Evolutionary conservation across 345 rosid genomes (phyloP).

Genomic region (Brassica carinata): DNA sequence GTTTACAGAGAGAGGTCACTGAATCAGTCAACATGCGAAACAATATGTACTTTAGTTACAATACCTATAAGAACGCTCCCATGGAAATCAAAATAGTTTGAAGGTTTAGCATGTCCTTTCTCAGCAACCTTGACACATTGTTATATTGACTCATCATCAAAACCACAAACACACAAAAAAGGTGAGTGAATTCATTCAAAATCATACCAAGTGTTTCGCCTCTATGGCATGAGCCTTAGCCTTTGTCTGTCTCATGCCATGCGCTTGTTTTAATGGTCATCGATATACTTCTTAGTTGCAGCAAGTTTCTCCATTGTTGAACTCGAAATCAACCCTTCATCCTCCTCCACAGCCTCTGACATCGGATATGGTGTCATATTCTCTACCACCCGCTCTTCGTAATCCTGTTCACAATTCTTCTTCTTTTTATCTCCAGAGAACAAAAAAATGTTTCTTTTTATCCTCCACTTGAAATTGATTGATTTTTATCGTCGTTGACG

Average conservation of each 20-base stretch:
- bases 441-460: background rate
- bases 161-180: background rate
- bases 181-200: background rate
- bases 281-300: constrained; percentile 87
- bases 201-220: background rate
- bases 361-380: background rate
- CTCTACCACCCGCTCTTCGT: constrained; percentile 23
- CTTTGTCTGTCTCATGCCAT: constrained; percentile 56
- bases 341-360: constrained; percentile 46
- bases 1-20: background rate
- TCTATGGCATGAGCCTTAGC: background rate
- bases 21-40: background rate
- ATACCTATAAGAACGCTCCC: background rate
- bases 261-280: constrained; percentile 79
- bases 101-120: background rate
- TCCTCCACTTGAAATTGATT: too few relatives aligned
- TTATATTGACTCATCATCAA: background rate
- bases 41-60: too few relatives aligned
- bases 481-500: too few relatives aligned
- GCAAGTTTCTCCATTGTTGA: constrained; percentile 82
- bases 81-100: background rate
- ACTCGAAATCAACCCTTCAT: constrained; percentile 55
- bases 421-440: constrained; percentile 20
- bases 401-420: constrained; percentile 36
- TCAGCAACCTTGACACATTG: background rate